These are phyloP conservation scores for Lasiosphaeria miniovina DNA, from an alignment of 495 filamentous ascomycete species.

Conservation along the genomic window DNA sequence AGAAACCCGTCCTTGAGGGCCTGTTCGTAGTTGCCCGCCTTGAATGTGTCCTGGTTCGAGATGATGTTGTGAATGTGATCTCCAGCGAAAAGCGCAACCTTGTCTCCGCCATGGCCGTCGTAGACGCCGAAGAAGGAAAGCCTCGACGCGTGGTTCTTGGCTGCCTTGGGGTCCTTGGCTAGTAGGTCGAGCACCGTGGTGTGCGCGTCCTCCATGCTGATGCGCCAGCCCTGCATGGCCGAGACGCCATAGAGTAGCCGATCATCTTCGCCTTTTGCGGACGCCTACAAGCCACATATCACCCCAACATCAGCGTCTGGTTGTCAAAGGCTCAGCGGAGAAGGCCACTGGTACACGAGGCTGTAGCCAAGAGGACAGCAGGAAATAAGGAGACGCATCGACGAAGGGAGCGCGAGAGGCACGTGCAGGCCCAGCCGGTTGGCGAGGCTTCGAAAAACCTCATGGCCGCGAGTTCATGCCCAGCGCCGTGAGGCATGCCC, in stretches of 20 bases:
- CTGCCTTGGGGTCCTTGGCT: slow-evolving; percentile 53
- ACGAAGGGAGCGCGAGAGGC: no score
- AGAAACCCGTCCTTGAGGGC: slow-evolving; percentile 96
- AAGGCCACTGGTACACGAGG: no score
- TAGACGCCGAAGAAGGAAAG: slow-evolving; percentile 97
- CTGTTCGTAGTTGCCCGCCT: slow-evolving; percentile 87
- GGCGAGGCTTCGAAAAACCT: neutral
- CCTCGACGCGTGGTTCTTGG: slow-evolving; percentile 64
- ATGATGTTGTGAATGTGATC: slow-evolving; percentile 92
- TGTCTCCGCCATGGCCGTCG: slow-evolving; percentile 95
- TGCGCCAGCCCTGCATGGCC: slow-evolving; percentile 99
- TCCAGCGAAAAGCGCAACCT: slow-evolving; percentile 89
- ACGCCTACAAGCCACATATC: slow-evolving; percentile 55
- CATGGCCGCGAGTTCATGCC: no score
- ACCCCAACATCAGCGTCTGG: slow-evolving; percentile 13
- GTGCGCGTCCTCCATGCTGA: slow-evolving; percentile 98
- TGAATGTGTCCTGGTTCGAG: slow-evolving; percentile 89
- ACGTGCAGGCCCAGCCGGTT: neutral
- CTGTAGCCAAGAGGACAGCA: no score
- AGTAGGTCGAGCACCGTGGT: slow-evolving; percentile 84
- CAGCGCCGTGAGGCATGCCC: neutral
- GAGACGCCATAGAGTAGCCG: slow-evolving; percentile 89
- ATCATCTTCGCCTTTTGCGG: slow-evolving; percentile 87
- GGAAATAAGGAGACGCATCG: no score
- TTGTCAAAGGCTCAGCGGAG: neutral